These are phyloP conservation scores for Tolypocladium inflatum DNA, from an alignment of 2,329 filamentous ascomycete genomes.

Conservation along the genomic window DNA sequence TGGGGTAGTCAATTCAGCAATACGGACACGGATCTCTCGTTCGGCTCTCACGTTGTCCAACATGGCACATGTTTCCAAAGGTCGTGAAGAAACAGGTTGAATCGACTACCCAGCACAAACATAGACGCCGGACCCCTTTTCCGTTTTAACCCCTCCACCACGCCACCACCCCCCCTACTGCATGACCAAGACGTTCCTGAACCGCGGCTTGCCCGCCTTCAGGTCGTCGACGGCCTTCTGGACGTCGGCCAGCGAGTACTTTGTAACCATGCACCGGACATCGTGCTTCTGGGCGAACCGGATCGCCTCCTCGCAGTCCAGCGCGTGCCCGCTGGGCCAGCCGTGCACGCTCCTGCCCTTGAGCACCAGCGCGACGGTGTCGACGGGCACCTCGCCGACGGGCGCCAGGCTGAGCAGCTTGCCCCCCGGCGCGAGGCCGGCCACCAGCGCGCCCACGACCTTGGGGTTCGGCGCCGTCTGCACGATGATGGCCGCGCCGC, in stretches of 20 bases:
- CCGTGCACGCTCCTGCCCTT: constrained; percentile 54
- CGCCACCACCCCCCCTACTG: constrained; percentile 8
- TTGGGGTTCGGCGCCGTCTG: constrained; percentile 53
- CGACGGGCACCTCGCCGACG: constrained; percentile 33
- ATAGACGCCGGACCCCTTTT: not conserved
- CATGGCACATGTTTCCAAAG: not conserved
- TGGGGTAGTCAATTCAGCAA: not conserved
- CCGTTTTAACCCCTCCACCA: no score
- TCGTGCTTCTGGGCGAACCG: constrained; percentile 51
- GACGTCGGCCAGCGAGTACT: constrained; percentile 46
- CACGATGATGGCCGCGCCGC: constrained; percentile 53
- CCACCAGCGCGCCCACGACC: constrained; percentile 41
- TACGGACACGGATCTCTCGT: not conserved
- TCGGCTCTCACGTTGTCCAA: not conserved
- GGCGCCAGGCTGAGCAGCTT: constrained; percentile 52
- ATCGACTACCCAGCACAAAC: not conserved
- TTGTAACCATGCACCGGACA: constrained; percentile 57
- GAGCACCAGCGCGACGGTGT: constrained; percentile 29
- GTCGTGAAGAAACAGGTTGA: not conserved
- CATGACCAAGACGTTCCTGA: constrained; percentile 35
- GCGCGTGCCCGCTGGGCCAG: constrained; percentile 52
- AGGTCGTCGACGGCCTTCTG: constrained; percentile 34
- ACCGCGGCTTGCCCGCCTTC: constrained; percentile 30
- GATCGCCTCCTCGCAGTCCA: constrained; percentile 57
- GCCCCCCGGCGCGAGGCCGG: constrained; percentile 42